These are phyloP conservation scores for Xerocomellus amylosporus DNA, from an alignment of 768 basidiomycete species.

Conservation along the genomic window DNA sequence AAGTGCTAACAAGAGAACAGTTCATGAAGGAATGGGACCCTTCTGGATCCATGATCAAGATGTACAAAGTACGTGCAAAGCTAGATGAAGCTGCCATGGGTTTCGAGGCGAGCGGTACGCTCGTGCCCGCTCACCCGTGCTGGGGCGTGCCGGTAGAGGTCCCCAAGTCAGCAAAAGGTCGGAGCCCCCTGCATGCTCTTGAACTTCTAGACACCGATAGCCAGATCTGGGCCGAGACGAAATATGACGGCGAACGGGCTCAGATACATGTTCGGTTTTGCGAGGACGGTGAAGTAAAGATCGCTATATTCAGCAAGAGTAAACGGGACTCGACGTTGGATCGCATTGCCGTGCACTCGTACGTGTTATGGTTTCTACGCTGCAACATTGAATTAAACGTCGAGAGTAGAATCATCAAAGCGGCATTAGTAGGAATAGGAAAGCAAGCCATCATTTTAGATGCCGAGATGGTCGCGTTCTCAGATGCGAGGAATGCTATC, in stretches of 20 bases:
- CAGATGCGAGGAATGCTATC: slow-evolving; percentile 51
- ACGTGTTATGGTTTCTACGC: slow-evolving; percentile 6
- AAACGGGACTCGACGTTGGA: slow-evolving; percentile 79
- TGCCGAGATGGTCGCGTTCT: slow-evolving; percentile 89
- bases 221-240: slow-evolving; percentile 80
- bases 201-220: slow-evolving; percentile 29
- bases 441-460: slow-evolving; percentile 57
- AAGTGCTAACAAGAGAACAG: slow-evolving; percentile 53
- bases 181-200: slow-evolving; percentile 56
- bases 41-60: slow-evolving; percentile 46
- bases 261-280: slow-evolving; percentile 78
- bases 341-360: slow-evolving; percentile 60
- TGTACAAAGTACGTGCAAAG: slow-evolving; percentile 54
- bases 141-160: slow-evolving; percentile 69
- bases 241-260: slow-evolving; percentile 94
- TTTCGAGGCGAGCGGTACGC: slow-evolving; percentile 36
- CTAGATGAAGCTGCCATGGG: slow-evolving; percentile 54
- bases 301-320: slow-evolving; percentile 88
- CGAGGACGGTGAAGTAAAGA: slow-evolving; percentile 37
- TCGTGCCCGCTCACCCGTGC: slow-evolving; percentile 35
- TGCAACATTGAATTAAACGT: not conserved
- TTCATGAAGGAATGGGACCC: slow-evolving; percentile 77
- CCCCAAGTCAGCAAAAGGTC: slow-evolving; percentile 80
- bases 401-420: slow-evolving; percentile 50
- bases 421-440: slow-evolving; percentile 48